Conservation (phyloP, 1,284 basidiomycete genomes). For the Moesziomyces parantarcticus region DNA sequence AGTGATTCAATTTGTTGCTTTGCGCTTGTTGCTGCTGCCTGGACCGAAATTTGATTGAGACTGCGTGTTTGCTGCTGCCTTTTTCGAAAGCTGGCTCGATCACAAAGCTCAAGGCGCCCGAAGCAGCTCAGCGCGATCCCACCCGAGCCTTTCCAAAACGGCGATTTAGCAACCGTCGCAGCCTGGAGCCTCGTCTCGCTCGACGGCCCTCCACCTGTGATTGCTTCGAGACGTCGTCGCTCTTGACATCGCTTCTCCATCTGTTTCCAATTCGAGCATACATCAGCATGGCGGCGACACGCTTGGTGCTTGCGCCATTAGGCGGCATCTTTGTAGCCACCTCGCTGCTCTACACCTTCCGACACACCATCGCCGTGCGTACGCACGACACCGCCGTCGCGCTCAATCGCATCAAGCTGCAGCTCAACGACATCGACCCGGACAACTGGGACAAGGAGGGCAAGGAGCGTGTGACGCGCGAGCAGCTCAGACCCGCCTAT, state of each 20-base stretch:
- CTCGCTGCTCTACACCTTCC: slow-evolving; percentile 49
- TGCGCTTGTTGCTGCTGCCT: no score
- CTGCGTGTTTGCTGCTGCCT: neutral
- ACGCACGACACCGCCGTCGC: slow-evolving; percentile 43
- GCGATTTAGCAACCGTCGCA: neutral
- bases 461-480: slow-evolving; percentile 23
- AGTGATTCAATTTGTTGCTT: slow-evolving; percentile 13
- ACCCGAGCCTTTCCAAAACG: no score
- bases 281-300: slow-evolving; percentile 29
- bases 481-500: slow-evolving; percentile 44
- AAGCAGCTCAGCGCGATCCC: neutral
- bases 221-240: neutral
- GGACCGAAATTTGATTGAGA: slow-evolving; percentile 11
- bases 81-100: neutral
- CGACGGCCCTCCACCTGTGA: neutral
- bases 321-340: slow-evolving; percentile 51
- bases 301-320: slow-evolving; percentile 39
- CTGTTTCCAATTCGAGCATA: neutral
- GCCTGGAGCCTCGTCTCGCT: neutral
- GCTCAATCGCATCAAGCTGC: slow-evolving; percentile 41
- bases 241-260: neutral
- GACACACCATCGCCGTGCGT: slow-evolving; percentile 48
- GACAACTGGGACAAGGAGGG: slow-evolving; percentile 52
- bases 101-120: neutral
- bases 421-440: slow-evolving; percentile 51